Evolutionary conservation across 176 grass and related monocot species (phyloP).

Genomic region (Saccharum officinarum): DNA sequence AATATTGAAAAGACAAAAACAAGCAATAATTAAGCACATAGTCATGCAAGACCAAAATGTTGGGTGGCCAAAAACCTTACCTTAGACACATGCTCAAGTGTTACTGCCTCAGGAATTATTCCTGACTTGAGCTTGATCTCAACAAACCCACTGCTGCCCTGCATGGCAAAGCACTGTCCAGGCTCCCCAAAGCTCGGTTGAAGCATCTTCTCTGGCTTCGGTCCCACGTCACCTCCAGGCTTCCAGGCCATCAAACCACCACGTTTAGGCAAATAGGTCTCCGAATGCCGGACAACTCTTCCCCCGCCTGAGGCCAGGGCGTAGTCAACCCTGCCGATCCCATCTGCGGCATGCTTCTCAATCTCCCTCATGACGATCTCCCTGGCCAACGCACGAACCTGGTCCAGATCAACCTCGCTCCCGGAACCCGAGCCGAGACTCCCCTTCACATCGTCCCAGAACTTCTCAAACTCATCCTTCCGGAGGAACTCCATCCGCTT

Average conservation of each 20-base stretch:
- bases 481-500: slow-evolving; percentile 49
- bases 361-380: slow-evolving; percentile 79
- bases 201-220: slow-evolving; percentile 64
- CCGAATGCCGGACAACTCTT: slow-evolving; percentile 64
- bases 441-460: slow-evolving; percentile 58
- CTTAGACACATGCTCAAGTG: slow-evolving; percentile 87
- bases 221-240: slow-evolving; percentile 17
- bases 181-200: slow-evolving; percentile 94
- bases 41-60: not conserved
- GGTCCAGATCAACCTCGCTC: slow-evolving; percentile 54
- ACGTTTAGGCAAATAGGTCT: slow-evolving; percentile 45
- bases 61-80: slow-evolving; percentile 38
- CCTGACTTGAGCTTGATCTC: slow-evolving; percentile 71
- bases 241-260: not conserved
- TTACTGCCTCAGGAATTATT: slow-evolving; percentile 79
- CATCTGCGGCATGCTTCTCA: slow-evolving; percentile 89
- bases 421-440: slow-evolving; percentile 8
- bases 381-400: slow-evolving; percentile 65
- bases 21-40: not conserved
- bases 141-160: slow-evolving; percentile 76
- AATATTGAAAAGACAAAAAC: not conserved
- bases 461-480: slow-evolving; percentile 64
- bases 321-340: slow-evolving; percentile 89
- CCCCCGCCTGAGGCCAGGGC: slow-evolving; percentile 75
- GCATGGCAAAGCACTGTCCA: slow-evolving; percentile 78